phyloP scores from a whole-genome alignment of 257 asterid species.

The Nicotiana otophora region DNA sequence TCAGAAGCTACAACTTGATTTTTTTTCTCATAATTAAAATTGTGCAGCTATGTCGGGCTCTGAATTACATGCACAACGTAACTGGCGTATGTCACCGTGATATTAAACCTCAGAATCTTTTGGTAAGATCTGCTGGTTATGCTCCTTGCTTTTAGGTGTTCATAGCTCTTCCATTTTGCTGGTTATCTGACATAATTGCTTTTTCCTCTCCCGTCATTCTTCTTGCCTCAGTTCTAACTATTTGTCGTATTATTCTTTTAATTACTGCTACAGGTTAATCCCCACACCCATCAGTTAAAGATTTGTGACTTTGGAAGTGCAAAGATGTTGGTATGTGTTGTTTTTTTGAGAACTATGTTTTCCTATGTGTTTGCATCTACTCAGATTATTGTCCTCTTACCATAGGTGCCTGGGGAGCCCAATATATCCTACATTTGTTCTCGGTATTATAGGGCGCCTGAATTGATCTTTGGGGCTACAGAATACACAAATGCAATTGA shows the following conservation, averaged over 20 bases:
- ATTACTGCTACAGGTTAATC: constrained; percentile 54
- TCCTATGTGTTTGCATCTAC: background rate
- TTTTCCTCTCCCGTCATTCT: background rate
- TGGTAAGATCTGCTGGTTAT: constrained; percentile 37
- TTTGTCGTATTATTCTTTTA: background rate
- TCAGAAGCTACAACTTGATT: background rate
- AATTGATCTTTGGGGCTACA: constrained; percentile 84
- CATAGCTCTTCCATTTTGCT: background rate
- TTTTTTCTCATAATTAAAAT: background rate
- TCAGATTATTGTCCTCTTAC: constrained; percentile 13
- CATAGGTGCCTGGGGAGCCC: constrained; percentile 84
- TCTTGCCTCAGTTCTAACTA: background rate
- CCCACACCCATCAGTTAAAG: constrained; percentile 79
- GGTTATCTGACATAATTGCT: background rate
- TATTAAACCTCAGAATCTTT: constrained; percentile 75
- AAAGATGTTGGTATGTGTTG: constrained; percentile 66
- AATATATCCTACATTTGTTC: constrained; percentile 88
- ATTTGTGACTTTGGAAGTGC: constrained; percentile 89
- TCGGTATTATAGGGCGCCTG: constrained; percentile 81
- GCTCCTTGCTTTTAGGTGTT: constrained; percentile 5
- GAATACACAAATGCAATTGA: constrained; percentile 74
- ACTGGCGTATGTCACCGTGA: constrained; percentile 93
- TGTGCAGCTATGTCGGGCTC: constrained; percentile 60
- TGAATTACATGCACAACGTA: constrained; percentile 68
- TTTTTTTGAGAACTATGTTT: constrained; percentile 4